Evolutionary conservation across 306 rosid genomes (phyloP).

Genomic region (Dalbergia cochinchinensis): DNA sequence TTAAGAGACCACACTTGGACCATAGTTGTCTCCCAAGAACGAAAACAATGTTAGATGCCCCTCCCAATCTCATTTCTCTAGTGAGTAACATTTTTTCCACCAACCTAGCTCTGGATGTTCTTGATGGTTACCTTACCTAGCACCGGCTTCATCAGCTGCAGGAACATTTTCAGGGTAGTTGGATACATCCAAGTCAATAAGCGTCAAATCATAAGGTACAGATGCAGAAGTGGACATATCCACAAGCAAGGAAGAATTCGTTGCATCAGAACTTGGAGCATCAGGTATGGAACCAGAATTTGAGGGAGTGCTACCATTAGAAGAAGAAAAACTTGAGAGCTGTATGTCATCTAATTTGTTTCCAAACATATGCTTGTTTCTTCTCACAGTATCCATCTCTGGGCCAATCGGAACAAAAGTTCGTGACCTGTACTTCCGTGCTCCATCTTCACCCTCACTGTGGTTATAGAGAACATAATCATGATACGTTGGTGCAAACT

Average conservation of each 20-base stretch:
- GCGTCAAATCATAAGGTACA: conserved; percentile 78
- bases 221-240: conserved; percentile 66
- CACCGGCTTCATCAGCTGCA: conserved; percentile 64
- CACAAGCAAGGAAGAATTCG: conserved; percentile 83
- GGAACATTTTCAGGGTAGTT: conserved; percentile 83
- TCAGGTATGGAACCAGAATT: conserved; percentile 50
- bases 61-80: conserved; percentile 21
- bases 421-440: conserved; percentile 88
- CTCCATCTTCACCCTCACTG: conserved; percentile 90
- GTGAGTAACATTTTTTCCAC: conserved; percentile 43
- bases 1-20: conserved; percentile 46
- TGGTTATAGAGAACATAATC: conserved; percentile 96
- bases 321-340: conserved; percentile 73
- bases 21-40: conserved; percentile 47
- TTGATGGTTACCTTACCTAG: conserved; percentile 62
- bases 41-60: conserved; percentile 40
- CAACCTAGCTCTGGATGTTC: conserved; percentile 38
- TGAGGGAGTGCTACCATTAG: conserved; percentile 63
- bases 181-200: conserved; percentile 83
- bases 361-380: conserved; percentile 68
- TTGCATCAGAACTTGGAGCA: conserved; percentile 55
- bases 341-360: conserved; percentile 91
- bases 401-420: conserved; percentile 98
- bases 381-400: conserved; percentile 92
- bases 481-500: conserved; percentile 99